phyloP scores from a whole-genome alignment of 495 filamentous ascomycete genomes.

The Podospora sp. region DNA sequence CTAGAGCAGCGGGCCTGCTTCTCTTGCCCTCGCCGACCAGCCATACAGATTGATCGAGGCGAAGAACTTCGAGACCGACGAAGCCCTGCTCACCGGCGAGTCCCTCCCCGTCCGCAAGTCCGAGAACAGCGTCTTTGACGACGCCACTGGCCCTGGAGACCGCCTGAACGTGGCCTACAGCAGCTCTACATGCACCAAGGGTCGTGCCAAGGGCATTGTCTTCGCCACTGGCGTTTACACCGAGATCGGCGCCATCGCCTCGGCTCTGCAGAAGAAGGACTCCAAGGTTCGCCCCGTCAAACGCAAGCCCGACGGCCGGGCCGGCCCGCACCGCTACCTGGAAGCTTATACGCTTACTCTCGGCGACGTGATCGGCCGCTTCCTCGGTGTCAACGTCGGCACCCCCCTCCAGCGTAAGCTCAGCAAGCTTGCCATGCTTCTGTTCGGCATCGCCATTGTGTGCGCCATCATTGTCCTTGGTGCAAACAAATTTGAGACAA shows the following conservation, averaged over 20 bases:
- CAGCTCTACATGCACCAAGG: conserved; percentile 68
- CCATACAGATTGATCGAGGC: conserved; percentile 63
- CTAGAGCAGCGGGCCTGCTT: background rate
- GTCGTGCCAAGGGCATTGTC: conserved; percentile 67
- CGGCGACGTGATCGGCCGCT: conserved; percentile 66
- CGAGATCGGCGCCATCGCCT: conserved; percentile 81
- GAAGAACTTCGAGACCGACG: conserved; percentile 65
- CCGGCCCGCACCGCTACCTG: conserved; percentile 66
- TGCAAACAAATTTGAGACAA: conserved; percentile 71
- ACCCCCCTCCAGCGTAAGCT: conserved; percentile 81
- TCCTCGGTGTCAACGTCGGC: conserved; percentile 72
- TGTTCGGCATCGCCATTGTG: conserved; percentile 73
- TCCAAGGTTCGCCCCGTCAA: conserved; percentile 59
- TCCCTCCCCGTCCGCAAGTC: conserved; percentile 54
- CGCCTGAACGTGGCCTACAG: conserved; percentile 70
- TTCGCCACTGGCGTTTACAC: conserved; percentile 74
- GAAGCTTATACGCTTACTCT: conserved; percentile 69
- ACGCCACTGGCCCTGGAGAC: conserved; percentile 60
- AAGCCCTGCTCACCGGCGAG: conserved; percentile 65
- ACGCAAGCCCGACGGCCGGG: conserved; percentile 60
- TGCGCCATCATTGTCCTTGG: conserved; percentile 80
- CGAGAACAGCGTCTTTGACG: conserved; percentile 34
- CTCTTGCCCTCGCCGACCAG: background rate
- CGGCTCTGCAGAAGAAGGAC: conserved; percentile 59
- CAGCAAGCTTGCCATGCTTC: conserved; percentile 71